phyloP scores from a whole-genome alignment of 2,329 filamentous ascomycete genomes.

The Monilinia polystroma region DNA sequence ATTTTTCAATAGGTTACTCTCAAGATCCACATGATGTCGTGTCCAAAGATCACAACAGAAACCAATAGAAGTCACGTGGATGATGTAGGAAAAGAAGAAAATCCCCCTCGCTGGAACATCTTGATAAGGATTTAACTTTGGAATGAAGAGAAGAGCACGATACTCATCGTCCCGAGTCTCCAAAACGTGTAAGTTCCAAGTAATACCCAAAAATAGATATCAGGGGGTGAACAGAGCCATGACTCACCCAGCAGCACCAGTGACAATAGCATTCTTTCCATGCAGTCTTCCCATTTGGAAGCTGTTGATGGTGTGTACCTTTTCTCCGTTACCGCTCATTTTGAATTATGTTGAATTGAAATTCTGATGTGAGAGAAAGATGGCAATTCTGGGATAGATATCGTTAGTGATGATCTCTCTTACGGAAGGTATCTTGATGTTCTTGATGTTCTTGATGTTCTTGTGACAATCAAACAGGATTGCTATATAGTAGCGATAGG shows the following conservation, averaged over 20 bases:
- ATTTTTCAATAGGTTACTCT: not conserved
- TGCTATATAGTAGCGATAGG: too few species aligned
- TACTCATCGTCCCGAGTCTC: not conserved
- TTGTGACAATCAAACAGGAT: not conserved
- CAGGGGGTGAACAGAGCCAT: not conserved
- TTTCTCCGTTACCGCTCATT: slow-evolving; percentile 24
- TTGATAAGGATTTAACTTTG: not conserved
- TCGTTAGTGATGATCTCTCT: not conserved
- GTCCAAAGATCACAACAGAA: not conserved
- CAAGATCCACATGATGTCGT: not conserved
- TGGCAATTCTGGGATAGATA: not conserved
- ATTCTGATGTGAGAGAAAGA: too few species aligned
- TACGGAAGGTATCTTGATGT: not conserved
- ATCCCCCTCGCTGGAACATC: too few species aligned
- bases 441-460: not conserved
- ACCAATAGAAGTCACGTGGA: slow-evolving; percentile 9
- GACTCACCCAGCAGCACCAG: slow-evolving; percentile 66
- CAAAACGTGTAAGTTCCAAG: not conserved
- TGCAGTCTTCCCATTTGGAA: slow-evolving; percentile 40
- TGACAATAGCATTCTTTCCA: slow-evolving; percentile 53
- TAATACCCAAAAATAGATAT: not conserved
- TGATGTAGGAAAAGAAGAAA: not conserved
- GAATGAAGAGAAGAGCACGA: not conserved
- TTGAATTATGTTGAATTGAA: slow-evolving; percentile 17
- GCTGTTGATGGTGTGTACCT: slow-evolving; percentile 40